Percentiles rank a stretch among this genome's conserved stretches.
Conservation (phyloP, 1,284 basidiomycete species). For the Heliocybe sulcata region DNA sequence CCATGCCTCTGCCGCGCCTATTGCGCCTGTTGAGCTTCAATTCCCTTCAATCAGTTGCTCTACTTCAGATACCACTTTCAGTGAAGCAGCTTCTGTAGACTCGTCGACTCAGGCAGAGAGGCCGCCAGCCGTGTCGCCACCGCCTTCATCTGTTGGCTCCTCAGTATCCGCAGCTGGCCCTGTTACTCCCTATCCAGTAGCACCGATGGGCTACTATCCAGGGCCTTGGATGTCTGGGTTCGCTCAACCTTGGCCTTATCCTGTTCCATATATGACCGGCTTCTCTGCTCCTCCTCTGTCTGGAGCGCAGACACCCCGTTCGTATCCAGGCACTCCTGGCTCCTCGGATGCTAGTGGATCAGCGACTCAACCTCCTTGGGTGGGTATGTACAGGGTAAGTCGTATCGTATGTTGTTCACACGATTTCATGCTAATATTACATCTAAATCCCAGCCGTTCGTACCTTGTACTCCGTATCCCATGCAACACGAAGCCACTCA, state of each 20-base stretch:
- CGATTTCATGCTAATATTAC: conserved; percentile 9
- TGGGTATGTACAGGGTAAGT: conserved; percentile 38
- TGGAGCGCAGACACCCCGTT: conserved; percentile 10
- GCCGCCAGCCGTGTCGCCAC: conserved; percentile 10
- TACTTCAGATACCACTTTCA: not conserved
- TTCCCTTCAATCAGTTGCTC: not conserved
- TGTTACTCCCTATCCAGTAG: conserved; percentile 29
- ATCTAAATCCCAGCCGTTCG: conserved; percentile 28
- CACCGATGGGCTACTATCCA: conserved; percentile 39
- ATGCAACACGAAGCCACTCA: conserved; percentile 17
- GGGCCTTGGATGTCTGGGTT: conserved; percentile 50
- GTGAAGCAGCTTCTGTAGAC: not conserved
- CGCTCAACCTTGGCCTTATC: conserved; percentile 41
- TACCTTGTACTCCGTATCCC: conserved; percentile 35
- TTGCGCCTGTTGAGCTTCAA: not conserved
- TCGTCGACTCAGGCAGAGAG: not conserved
- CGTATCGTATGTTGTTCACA: not conserved
- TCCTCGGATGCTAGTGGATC: conserved; percentile 30
- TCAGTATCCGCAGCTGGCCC: conserved; percentile 20
- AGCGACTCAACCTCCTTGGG: conserved; percentile 19
- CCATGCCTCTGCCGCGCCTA: not conserved
- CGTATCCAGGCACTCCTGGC: conserved; percentile 17
- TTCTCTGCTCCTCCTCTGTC: conserved; percentile 37
- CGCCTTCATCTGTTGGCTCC: conserved; percentile 12
- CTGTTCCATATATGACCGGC: conserved; percentile 39